Percentiles rank a stretch among this genome's conserved stretches.
Conservation (phyloP, 805 yeast species). For the Metschnikowia picachoensis region DNA sequence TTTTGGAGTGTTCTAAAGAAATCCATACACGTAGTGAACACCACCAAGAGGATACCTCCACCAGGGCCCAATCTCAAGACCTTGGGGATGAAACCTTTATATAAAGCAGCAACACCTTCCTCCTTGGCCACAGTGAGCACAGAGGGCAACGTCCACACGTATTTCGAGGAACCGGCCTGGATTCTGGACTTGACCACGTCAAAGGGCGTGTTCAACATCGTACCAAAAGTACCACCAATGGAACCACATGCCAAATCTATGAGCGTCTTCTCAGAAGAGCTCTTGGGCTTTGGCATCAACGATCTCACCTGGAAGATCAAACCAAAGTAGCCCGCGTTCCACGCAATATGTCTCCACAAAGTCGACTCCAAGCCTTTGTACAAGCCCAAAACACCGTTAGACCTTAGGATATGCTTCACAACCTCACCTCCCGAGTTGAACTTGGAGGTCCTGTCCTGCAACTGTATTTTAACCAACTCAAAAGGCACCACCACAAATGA, state of each 20-base stretch:
- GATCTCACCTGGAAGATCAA: slow-evolving; percentile 82
- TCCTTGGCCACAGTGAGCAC: slow-evolving; percentile 71
- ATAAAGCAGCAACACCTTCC: slow-evolving; percentile 89
- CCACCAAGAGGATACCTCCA: slow-evolving; percentile 96
- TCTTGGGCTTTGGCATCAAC: slow-evolving; percentile 73
- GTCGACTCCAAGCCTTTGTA: slow-evolving; percentile 97
- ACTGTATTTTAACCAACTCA: slow-evolving; percentile 89
- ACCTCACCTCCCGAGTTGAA: slow-evolving; percentile 86
- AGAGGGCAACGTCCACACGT: slow-evolving; percentile 89
- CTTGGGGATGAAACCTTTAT: slow-evolving; percentile 96
- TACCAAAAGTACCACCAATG: slow-evolving; percentile 96
- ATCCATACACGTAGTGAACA: slow-evolving; percentile 93
- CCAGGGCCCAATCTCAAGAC: slow-evolving; percentile 98
- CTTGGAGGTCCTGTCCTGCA: slow-evolving; percentile 82
- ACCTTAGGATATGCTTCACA: slow-evolving; percentile 61
- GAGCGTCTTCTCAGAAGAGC: slow-evolving; percentile 67
- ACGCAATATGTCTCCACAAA: slow-evolving; percentile 90
- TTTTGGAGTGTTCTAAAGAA: slow-evolving; percentile 66
- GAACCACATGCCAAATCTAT: slow-evolving; percentile 91
- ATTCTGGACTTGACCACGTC: slow-evolving; percentile 97
- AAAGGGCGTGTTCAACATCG: slow-evolving; percentile 92
- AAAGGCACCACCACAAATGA: slow-evolving; percentile 97
- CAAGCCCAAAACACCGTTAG: slow-evolving; percentile 77
- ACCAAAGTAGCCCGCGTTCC: slow-evolving; percentile 99
- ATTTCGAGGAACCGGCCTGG: slow-evolving; percentile 86